phyloP scores from a whole-genome alignment of 495 filamentous ascomycete genomes.

The Penicillium manginii region DNA sequence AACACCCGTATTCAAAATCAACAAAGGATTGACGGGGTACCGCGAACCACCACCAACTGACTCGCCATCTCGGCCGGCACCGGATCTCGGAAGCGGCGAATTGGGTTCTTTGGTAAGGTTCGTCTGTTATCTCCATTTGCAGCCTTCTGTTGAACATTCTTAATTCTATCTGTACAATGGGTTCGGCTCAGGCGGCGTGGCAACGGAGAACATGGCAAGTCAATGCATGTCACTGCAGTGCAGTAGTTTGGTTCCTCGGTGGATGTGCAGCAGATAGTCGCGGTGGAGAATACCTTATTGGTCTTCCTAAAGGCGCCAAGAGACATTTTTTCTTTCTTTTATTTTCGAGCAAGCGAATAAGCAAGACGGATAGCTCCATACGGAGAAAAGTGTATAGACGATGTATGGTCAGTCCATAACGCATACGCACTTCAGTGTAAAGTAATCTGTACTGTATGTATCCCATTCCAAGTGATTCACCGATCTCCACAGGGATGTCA shows the following conservation, averaged over 20 bases:
- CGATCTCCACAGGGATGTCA: conserved; percentile 22
- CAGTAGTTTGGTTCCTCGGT: conserved; percentile 1
- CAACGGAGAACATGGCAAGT: not conserved
- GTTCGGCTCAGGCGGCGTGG: not conserved
- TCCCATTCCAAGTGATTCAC: not conserved
- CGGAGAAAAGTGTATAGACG: too few relatives aligned
- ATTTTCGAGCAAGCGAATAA: not conserved
- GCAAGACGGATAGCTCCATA: too few relatives aligned
- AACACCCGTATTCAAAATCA: not conserved
- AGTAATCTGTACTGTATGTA: not conserved
- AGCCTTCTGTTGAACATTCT: not conserved
- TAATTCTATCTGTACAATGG: not conserved
- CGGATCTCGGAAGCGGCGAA: conserved; percentile 12
- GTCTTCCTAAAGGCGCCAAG: not conserved
- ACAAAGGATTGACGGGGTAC: not conserved
- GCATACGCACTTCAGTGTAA: not conserved
- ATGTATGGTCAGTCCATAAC: not conserved
- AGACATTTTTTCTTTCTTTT: not conserved
- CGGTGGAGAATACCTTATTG: conserved; percentile 2
- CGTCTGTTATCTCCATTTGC: not conserved
- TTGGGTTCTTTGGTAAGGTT: not conserved
- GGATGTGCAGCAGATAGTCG: conserved; percentile 1
- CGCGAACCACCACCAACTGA: not conserved
- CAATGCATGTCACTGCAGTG: conserved; percentile 2
- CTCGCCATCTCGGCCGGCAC: conserved; percentile 7